These are phyloP conservation scores for Ogataea chonburiensis DNA, from an alignment of 805 yeast species.

Conservation along the genomic window DNA sequence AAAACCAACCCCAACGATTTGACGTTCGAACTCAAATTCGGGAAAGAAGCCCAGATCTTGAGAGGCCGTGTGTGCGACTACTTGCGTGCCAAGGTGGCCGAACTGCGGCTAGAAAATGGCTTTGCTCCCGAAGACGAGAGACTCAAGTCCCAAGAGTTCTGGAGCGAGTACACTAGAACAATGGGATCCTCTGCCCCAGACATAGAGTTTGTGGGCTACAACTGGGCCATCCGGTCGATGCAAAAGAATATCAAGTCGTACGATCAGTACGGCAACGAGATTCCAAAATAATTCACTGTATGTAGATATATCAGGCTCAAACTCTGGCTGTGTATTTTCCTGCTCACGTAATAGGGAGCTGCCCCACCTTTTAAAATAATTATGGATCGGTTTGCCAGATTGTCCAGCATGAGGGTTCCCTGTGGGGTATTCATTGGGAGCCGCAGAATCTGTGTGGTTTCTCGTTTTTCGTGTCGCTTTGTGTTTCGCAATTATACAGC, in stretches of 20 bases:
- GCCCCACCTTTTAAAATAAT: conserved; percentile 10
- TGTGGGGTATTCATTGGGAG: not conserved
- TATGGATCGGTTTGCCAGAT: conserved; percentile 4
- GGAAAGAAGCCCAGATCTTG: conserved; percentile 61
- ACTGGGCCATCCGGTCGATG: conserved; percentile 77
- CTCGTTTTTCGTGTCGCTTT: conserved; percentile 4
- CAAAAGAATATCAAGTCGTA: conserved; percentile 43
- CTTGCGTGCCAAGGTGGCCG: conserved; percentile 60
- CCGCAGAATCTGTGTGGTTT: not conserved
- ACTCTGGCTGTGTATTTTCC: too few species aligned
- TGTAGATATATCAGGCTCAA: conserved; percentile 3
- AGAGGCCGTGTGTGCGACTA: conserved; percentile 70
- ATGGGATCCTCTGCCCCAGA: conserved; percentile 71
- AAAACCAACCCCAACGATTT: conserved; percentile 55
- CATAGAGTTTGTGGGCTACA: conserved; percentile 69
- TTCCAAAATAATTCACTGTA: conserved; percentile 14
- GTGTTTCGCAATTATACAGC: too few species aligned
- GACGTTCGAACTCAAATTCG: conserved; percentile 58
- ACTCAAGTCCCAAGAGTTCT: conserved; percentile 65
- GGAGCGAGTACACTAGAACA: conserved; percentile 64
- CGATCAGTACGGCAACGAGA: conserved; percentile 34
- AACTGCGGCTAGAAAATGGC: conserved; percentile 41
- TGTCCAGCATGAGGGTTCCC: too few species aligned
- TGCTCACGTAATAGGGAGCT: too few species aligned
- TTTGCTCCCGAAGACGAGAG: conserved; percentile 64